Evolutionary conservation across 1,139 yeast genomes (phyloP), one percentile per base, ranked within the genome.

Genomic region (Debaryomyces singareniensis): DNA sequence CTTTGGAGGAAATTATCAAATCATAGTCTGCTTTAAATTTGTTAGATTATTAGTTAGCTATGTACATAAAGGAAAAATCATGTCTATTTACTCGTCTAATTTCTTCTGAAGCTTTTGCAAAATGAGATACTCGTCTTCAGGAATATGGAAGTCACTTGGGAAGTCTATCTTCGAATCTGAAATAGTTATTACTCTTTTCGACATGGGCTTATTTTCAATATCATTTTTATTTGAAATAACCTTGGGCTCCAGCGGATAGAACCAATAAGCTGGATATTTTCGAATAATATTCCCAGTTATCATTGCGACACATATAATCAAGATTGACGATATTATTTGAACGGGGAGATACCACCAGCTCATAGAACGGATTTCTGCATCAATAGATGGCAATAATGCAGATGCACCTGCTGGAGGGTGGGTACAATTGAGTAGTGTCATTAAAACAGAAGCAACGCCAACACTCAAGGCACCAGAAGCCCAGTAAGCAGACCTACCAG

Each of bases 401-500:
- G 81, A 69, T 1, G 87, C 86, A 2, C 87, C 87, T 1, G 82
- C 80, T 0, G 87, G 87, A 0, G 87, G 87, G 50, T 79, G 87
- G 1, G 77, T 71, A 35, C 78, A 70, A 40, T 75, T 75, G 5
- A 66, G 51, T 0, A 77, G 42, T n/a, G 72, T 54, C 84, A 78
- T 78, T 10, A 58, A 51, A 6, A 72, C 75, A 6, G 80, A 71
- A 1, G 80, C 47, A 2, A 75, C 43, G 0, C 68, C 81, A 5
- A 78, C 81, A 31, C 78, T 61, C 21, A 79, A 49, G 0, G 83
- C 80, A 1, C 80, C 86, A 14, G 73, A 67, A 4, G 77, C 59
- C 73, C 81, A 79, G 38, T 72, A 61, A 45, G 75, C 59, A 22
- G 66, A 57, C 26, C 54, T 35, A 0, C 75, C 75, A 0, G 40